Percentiles rank a stretch among this genome's conserved stretches.
Conservation (phyloP, 768 basidiomycete genomes). For the Ephemerocybe angulata region DNA sequence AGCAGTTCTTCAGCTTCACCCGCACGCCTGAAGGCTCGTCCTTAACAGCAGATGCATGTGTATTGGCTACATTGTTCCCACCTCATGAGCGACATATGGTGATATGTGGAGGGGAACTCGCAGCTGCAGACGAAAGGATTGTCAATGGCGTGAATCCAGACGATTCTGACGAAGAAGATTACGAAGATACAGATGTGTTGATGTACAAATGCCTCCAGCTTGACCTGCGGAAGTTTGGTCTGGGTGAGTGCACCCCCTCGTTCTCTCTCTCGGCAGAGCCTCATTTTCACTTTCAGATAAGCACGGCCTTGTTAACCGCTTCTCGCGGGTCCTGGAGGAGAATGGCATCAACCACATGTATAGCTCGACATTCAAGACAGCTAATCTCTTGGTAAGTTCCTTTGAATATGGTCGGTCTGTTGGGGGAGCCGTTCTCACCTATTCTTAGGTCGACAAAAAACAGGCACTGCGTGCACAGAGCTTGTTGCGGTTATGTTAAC, state of each 20-base stretch:
- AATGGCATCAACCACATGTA: slow-evolving; percentile 83
- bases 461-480: slow-evolving; percentile 55
- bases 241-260: slow-evolving; percentile 49
- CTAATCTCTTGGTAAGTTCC: slow-evolving; percentile 63
- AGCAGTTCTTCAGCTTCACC: slow-evolving; percentile 77
- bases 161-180: slow-evolving; percentile 29
- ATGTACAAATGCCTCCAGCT: slow-evolving; percentile 68
- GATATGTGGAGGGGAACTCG: slow-evolving; percentile 67
- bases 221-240: slow-evolving; percentile 66
- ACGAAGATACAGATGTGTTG: slow-evolving; percentile 26
- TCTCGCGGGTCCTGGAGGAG: slow-evolving; percentile 67
- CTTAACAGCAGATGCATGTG: slow-evolving; percentile 64
- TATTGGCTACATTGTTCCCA: slow-evolving; percentile 69
- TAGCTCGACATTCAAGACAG: slow-evolving; percentile 79
- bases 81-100: slow-evolving; percentile 70
- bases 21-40: slow-evolving; percentile 74
- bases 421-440: slow-evolving; percentile 1
- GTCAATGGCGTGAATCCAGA: slow-evolving; percentile 8
- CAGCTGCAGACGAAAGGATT: slow-evolving; percentile 46
- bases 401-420: not conserved
- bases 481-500: slow-evolving; percentile 57
- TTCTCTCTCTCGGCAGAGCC: not conserved
- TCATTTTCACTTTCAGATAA: slow-evolving; percentile 47
- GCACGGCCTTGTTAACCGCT: slow-evolving; percentile 72
- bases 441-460: slow-evolving; percentile 49